Evolutionary conservation across 2,329 filamentous ascomycete species (phyloP).

Genomic region (Colletotrichum trifolii): DNA sequence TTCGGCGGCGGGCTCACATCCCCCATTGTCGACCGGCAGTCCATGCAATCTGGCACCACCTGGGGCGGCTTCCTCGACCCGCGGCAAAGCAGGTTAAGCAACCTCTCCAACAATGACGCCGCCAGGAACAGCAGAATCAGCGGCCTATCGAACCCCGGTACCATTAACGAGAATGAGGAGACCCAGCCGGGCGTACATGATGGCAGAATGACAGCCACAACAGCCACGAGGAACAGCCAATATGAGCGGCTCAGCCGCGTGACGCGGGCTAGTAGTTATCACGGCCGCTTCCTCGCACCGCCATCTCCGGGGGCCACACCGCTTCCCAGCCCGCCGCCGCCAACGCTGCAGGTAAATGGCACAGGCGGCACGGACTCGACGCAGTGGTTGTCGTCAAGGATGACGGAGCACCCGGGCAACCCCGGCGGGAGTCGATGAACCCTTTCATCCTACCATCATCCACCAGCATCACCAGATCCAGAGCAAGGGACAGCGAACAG

Average conservation of each 20-base stretch:
- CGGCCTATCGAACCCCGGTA: background rate
- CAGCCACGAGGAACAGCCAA: conserved; percentile 14
- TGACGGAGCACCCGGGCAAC: conserved; percentile 24
- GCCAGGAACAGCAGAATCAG: background rate
- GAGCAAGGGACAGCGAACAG: too few species aligned
- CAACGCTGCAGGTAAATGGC: conserved; percentile 18
- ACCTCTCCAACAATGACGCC: background rate
- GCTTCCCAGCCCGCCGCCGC: conserved; percentile 17
- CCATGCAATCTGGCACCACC: background rate
- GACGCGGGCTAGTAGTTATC: conserved; percentile 19
- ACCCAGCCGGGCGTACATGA: background rate
- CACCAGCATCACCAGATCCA: too few species aligned
- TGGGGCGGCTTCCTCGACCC: conserved; percentile 5
- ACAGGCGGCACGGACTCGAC: conserved; percentile 15
- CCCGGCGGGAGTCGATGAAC: background rate
- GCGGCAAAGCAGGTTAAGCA: conserved; percentile 4
- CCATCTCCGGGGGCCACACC: background rate
- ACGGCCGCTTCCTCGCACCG: conserved; percentile 26
- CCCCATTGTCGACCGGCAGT: background rate
- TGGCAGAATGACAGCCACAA: background rate
- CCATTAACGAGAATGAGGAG: background rate
- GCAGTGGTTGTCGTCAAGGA: conserved; percentile 28
- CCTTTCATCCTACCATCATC: background rate
- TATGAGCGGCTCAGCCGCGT: conserved; percentile 21
- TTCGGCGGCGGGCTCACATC: conserved; percentile 2